Evolutionary conservation across 345 rosid species (phyloP), one percentile per base, ranked within the genome.

Genomic region (Nasturtium officinale): DNA sequence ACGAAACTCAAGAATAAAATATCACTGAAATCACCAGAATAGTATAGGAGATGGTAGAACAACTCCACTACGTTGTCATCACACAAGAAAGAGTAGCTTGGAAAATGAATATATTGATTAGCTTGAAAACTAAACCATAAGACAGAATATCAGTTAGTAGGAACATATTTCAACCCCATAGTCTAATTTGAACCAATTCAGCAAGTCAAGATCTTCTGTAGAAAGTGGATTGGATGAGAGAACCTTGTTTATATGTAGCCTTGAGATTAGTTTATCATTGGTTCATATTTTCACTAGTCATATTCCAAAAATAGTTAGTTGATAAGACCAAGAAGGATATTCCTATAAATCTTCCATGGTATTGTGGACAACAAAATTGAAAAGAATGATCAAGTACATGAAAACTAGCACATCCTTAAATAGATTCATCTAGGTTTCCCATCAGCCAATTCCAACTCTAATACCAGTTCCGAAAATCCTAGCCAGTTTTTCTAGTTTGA

Each of bases 1-100:
- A 55, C 46, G 75, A 56, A 63, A 59, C 77, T 58, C 17, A 51
- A 26, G 80, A 77, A 77, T 77, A 70, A 65, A 65, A 77, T 71
- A 77, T 38, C 10, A 51, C 30, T 50, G 67, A 77, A 75, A 38
- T 16, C 50, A 65, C 64, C 30, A 77, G 33, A 48, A 32, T 77
- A 77, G 75, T 61, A 50, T 67, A 77, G 77, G 80, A 77, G 47
- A 67, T 77, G 80, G 80, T 77, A 71, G 80, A 77, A 77, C 80
- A 71, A 77, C 80, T 77, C 80, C 80, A 77, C 69, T 43, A 51
- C 2, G 11, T 55, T 4, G 61, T 64, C 55, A 75, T 57, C 66
- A 70, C 29, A 63, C 64, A 69, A 76, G 64, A 47, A 11, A 61
- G 28, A 61, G 75, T 76, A 55, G 79, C 75, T 76, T 69, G 75